Percentiles rank a stretch among this genome's conserved stretches.
Evolutionary conservation across 1,284 basidiomycete species (phyloP).

Genomic region (Fomes fomentarius): DNA sequence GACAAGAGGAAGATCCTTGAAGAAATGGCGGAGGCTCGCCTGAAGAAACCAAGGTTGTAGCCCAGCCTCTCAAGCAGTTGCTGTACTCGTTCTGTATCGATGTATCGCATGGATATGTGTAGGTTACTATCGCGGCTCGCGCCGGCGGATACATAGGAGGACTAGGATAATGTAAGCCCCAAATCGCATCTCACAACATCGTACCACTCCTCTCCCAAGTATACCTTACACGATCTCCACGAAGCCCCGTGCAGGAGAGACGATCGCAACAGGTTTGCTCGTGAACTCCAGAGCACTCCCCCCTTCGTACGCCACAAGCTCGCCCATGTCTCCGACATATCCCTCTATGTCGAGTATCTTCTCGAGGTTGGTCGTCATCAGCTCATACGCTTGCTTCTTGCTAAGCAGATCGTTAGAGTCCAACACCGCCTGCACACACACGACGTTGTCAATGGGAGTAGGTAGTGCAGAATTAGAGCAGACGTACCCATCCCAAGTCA

Average conservation of each 20-base stretch:
- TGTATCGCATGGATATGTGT: not conserved
- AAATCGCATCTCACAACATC: not conserved
- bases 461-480: not conserved
- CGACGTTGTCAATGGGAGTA: not conserved
- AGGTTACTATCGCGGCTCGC: too few relatives aligned
- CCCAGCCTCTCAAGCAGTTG: not conserved
- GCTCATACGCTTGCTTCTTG: conserved; percentile 46
- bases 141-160: not conserved
- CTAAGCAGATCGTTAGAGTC: conserved; percentile 44
- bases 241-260: conserved; percentile 34
- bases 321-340: conserved; percentile 34
- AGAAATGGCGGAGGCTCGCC: conserved; percentile 34
- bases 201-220: too few relatives aligned
- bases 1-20: conserved; percentile 43
- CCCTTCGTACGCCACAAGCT: conserved; percentile 57
- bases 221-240: conserved; percentile 42
- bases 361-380: conserved; percentile 54
- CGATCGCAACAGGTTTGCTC: conserved; percentile 44
- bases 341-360: conserved; percentile 49
- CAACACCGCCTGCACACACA: conserved; percentile 33
- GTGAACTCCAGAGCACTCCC: conserved; percentile 44
- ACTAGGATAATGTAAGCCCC: not conserved
- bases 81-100: not conserved
- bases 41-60: conserved; percentile 14
- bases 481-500: conserved; percentile 54